These are phyloP conservation scores for Ceratobasidium sp. DNA, from an alignment of 1,284 basidiomycete species.

Conservation along the genomic window DNA sequence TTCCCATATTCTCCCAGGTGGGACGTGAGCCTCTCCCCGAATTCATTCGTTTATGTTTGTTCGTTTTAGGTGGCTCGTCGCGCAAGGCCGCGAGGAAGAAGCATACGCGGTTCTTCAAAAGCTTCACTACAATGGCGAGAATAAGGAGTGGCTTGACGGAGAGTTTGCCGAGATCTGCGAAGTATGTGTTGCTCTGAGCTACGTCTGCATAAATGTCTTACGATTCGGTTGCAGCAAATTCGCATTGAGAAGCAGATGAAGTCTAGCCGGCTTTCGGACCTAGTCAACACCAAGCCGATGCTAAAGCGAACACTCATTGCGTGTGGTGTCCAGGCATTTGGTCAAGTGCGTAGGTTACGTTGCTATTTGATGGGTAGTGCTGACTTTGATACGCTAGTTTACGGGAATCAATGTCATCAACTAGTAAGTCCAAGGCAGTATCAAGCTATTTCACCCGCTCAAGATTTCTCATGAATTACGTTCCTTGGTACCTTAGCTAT, in stretches of 20 bases:
- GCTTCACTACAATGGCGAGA: slow-evolving; percentile 19
- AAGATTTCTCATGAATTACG: not conserved
- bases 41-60: slow-evolving; percentile 11
- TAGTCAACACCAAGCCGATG: slow-evolving; percentile 35
- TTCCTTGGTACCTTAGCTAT: slow-evolving; percentile 2
- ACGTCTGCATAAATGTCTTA: not conserved
- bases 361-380: not conserved
- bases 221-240: slow-evolving; percentile 9
- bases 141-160: slow-evolving; percentile 28
- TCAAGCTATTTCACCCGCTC: not conserved
- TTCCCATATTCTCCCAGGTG: slow-evolving; percentile 31
- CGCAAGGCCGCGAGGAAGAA: slow-evolving; percentile 76
- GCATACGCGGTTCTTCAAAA: slow-evolving; percentile 49
- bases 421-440: slow-evolving; percentile 6
- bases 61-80: slow-evolving; percentile 67
- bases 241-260: slow-evolving; percentile 24
- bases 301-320: slow-evolving; percentile 27
- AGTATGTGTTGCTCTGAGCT: not conserved
- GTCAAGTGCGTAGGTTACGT: not conserved
- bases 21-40: not conserved
- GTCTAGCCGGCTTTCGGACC: slow-evolving; percentile 8
- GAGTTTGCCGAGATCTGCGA: slow-evolving; percentile 34
- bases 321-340: slow-evolving; percentile 34
- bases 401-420: slow-evolving; percentile 35
- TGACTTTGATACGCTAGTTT: not conserved